Base-by-base conservation (phyloP, 2,329 filamentous ascomycete species). In the Aspergillus phoenicis region DNA sequence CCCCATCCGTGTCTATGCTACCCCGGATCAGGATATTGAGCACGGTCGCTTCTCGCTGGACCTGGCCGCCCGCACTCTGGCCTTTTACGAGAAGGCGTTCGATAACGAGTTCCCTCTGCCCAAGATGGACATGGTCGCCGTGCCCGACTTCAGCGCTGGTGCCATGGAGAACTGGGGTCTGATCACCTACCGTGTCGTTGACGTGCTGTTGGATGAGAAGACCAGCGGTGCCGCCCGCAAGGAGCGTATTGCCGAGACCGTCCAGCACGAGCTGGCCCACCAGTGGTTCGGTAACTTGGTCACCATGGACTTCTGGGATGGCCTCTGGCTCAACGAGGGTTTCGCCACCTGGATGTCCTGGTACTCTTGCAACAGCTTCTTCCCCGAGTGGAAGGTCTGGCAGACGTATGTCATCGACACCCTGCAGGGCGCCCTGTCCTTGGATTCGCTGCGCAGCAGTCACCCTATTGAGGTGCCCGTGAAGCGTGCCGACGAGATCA, bases 151-250 rank as follows among this genome's bases (percentile, higher is more conserved):
- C 75, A 92, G 92, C 54, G 92, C 93, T 52, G 94, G 94, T 64
- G 94, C 93, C 62, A 97, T 98, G 93, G 93, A 98, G 83, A 98
- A 98, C 77, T 98, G 94, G 94, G 94, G 94, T 73, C 82, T 98
- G 56, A 88, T 98, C 68, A 98, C 94, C 6, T 98, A 97, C 81
- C 90, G 94, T 66, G 91, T 96, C 22, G 93, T 97, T 36, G 92
- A 96, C 73, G 78, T 98, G 51, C 85, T 98, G 61, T 87, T 96
- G 64, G 94, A 98, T 70, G 92, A 97, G 78, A 95, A 96, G 83
- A 90, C 87, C 3, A 95, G 91, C 71, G 91, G 93, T 72, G 93
- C 94, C 20, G 89, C 90, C 39, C 91, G 89, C 63, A 97, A 96
- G 81, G 91, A 97, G 81, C 89, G 93, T 41, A 91, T 98, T 58